Conservation (phyloP, 371 early-diverging fungal genomes). For the Chytridiales sp. region DNA sequence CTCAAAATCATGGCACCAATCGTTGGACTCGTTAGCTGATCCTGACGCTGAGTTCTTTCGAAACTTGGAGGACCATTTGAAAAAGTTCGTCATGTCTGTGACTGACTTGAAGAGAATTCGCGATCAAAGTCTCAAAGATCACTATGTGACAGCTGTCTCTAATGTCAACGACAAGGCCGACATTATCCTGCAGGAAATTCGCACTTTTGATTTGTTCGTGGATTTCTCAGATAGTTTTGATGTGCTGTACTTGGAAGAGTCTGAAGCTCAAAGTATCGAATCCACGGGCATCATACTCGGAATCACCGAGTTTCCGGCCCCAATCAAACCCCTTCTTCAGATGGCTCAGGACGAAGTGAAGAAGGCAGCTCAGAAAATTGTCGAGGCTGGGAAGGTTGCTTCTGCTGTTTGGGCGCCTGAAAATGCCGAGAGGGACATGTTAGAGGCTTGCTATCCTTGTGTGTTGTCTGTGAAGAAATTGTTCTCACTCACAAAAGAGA, state of each 20-base stretch:
- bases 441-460: slow-evolving; percentile 41
- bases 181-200: slow-evolving; percentile 40
- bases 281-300: slow-evolving; percentile 18
- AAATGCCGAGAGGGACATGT: slow-evolving; percentile 40
- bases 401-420: slow-evolving; percentile 45
- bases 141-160: slow-evolving; percentile 30
- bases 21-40: slow-evolving; percentile 6
- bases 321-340: slow-evolving; percentile 22
- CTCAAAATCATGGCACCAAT: neutral
- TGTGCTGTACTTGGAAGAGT: slow-evolving; percentile 26
- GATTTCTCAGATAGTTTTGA: slow-evolving; percentile 42
- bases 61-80: slow-evolving; percentile 35
- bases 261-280: slow-evolving; percentile 27
- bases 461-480: slow-evolving; percentile 45
- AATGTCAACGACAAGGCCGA: slow-evolving; percentile 37
- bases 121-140: slow-evolving; percentile 33
- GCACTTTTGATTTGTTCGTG: slow-evolving; percentile 34
- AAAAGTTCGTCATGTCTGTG: slow-evolving; percentile 37
- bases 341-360: slow-evolving; percentile 30
- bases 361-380: slow-evolving; percentile 26
- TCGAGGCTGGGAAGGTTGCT: slow-evolving; percentile 41
- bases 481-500: slow-evolving; percentile 35
- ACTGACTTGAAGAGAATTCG: slow-evolving; percentile 37
- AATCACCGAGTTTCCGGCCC: slow-evolving; percentile 23
- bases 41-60: slow-evolving; percentile 35